phyloP scores from a whole-genome alignment of 2,329 filamentous ascomycete genomes.

The Fusarium coffeatum region DNA sequence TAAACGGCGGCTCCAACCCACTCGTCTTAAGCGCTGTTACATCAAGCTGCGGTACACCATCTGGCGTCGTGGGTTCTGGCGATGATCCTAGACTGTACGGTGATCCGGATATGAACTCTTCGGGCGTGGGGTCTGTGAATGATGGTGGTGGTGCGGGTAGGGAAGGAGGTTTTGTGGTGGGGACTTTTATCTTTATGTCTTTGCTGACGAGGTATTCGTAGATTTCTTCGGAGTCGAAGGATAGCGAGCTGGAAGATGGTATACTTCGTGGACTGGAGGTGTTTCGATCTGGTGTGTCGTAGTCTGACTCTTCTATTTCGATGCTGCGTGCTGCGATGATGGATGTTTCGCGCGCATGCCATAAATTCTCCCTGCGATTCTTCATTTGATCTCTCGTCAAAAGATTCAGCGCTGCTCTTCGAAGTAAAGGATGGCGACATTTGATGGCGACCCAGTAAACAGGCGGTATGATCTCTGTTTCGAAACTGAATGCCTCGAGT shows the following conservation, averaged over 20 bases:
- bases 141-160: not conserved
- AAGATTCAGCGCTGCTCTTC: slow-evolving; percentile 54
- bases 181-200: slow-evolving; percentile 25
- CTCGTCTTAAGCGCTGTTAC: slow-evolving; percentile 8
- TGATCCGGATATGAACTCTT: not conserved
- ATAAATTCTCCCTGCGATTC: slow-evolving; percentile 55
- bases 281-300: not conserved
- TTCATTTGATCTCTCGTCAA: slow-evolving; percentile 49
- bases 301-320: slow-evolving; percentile 50
- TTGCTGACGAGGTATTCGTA: not conserved
- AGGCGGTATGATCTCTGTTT: slow-evolving; percentile 56
- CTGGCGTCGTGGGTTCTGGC: slow-evolving; percentile 25
- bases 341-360: slow-evolving; percentile 50
- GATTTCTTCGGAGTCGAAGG: not conserved
- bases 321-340: slow-evolving; percentile 52
- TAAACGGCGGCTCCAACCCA: slow-evolving; percentile 45
- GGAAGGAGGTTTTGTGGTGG: slow-evolving; percentile 10
- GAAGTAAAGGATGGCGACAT: slow-evolving; percentile 56
- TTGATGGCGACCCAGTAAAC: slow-evolving; percentile 56
- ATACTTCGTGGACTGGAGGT: not conserved
- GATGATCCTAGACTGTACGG: slow-evolving; percentile 11
- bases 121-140: slow-evolving; percentile 36
- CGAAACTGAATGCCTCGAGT: slow-evolving; percentile 53
- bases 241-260: not conserved
- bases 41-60: slow-evolving; percentile 34